Evolutionary conservation across 2,329 filamentous ascomycete genomes (phyloP).

Genomic region (Thermoascus crustaceus): DNA sequence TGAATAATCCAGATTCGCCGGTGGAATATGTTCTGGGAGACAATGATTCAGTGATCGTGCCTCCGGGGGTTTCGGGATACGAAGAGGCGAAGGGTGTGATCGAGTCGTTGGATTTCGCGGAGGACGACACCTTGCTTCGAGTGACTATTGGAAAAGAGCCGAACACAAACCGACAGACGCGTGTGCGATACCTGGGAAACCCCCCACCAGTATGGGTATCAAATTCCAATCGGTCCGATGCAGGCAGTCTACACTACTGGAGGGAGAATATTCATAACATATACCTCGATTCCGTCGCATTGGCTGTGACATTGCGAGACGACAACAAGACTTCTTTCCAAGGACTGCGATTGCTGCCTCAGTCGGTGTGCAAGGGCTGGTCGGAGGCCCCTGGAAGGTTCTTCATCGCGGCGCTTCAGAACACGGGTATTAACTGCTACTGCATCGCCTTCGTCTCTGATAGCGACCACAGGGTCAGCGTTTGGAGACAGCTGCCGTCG

Average conservation of each 20-base stretch:
- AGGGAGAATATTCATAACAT: constrained; percentile 10
- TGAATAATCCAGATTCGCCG: constrained; percentile 5
- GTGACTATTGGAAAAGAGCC: constrained; percentile 12
- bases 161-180: constrained; percentile 10
- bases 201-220: constrained; percentile 1
- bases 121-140: constrained; percentile 14
- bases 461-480: neutral
- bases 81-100: constrained; percentile 14
- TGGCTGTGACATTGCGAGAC: constrained; percentile 9
- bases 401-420: constrained; percentile 13
- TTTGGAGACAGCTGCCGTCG: constrained; percentile 3
- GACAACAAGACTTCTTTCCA: constrained; percentile 9
- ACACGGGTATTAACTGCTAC: constrained; percentile 8
- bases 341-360: constrained; percentile 11
- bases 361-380: constrained; percentile 1
- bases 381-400: neutral
- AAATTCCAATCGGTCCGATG: neutral
- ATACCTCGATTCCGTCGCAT: constrained; percentile 14
- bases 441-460: constrained; percentile 11
- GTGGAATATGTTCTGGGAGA: constrained; percentile 12
- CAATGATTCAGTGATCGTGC: constrained; percentile 3
- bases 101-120: constrained; percentile 13
- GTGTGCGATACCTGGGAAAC: constrained; percentile 15
- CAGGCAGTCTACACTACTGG: constrained; percentile 12
- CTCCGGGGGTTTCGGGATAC: constrained; percentile 5